A percentile compares a stretch with the other conserved stretches of the same genome.
Evolutionary conservation across 1,139 yeast species (phyloP).

Genomic region (Arxiozyma heterogenica): DNA sequence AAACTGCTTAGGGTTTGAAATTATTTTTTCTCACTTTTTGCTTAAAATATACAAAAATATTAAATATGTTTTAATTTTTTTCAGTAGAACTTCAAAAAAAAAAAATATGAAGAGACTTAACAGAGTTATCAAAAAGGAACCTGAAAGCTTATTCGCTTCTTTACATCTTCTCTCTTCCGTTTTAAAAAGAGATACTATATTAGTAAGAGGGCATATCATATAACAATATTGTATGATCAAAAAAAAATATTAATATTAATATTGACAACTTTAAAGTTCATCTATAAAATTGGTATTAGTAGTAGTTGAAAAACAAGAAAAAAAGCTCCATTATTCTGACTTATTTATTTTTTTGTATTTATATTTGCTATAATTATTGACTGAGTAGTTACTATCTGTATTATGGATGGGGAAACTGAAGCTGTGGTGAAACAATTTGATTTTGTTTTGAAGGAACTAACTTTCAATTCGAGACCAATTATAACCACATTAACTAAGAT

Average conservation of each 20-base stretch:
- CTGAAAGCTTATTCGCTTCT: too few relatives aligned
- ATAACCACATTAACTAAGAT: constrained; percentile 77
- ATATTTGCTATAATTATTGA: neutral
- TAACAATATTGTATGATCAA: too few relatives aligned
- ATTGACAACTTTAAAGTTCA: neutral
- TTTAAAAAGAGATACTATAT: neutral
- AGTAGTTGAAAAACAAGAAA: neutral
- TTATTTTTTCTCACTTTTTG: too few relatives aligned
- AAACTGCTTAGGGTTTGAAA: too few relatives aligned
- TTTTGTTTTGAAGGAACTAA: constrained; percentile 50
- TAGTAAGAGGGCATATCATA: too few relatives aligned
- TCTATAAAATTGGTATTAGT: neutral
- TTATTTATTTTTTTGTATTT: neutral
- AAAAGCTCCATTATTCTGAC: neutral
- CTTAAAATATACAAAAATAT: too few relatives aligned
- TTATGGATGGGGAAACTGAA: constrained; percentile 22
- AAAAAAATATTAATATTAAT: neutral
- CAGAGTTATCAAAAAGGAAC: neutral
- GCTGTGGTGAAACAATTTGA: constrained; percentile 24
- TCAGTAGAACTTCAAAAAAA: too few relatives aligned
- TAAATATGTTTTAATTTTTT: too few relatives aligned
- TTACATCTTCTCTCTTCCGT: neutral
- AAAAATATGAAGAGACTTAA: too few relatives aligned
- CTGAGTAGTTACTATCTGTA: neutral
- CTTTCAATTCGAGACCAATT: constrained; percentile 83